Percentiles rank a stretch among this genome's conserved stretches.
These are phyloP conservation scores for Geum urbanum DNA, from an alignment of 306 rosid genomes.

Conservation along the genomic window DNA sequence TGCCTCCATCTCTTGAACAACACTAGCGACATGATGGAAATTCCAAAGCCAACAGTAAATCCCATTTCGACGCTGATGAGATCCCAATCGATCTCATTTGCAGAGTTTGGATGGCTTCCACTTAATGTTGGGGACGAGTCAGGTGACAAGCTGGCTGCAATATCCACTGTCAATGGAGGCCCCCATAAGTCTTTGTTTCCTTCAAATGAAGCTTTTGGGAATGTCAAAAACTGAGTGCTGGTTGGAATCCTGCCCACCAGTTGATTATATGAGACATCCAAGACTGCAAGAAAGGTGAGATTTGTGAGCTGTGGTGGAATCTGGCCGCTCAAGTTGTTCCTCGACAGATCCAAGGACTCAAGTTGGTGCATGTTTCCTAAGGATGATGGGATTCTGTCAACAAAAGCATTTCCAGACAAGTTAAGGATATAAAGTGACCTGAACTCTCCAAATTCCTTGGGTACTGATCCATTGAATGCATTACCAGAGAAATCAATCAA, in stretches of 20 bases:
- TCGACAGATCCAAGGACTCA: conserved; percentile 36
- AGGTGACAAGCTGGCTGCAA: not conserved
- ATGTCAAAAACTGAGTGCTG: conserved; percentile 24
- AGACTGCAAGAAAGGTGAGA: conserved; percentile 18
- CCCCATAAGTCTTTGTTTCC: conserved; percentile 30
- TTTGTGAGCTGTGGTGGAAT: conserved; percentile 20
- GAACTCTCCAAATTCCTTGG: conserved; percentile 19
- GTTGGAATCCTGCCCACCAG: conserved; percentile 22
- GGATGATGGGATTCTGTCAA: conserved; percentile 25
- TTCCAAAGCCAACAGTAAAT: conserved; percentile 16
- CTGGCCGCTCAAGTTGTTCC: conserved; percentile 12
- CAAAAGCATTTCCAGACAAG: conserved; percentile 25
- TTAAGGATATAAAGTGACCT: conserved; percentile 22
- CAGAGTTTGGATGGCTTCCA: not conserved
- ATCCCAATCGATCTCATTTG: conserved; percentile 13
- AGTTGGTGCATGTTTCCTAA: conserved; percentile 9
- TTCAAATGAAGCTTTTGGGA: conserved; percentile 8
- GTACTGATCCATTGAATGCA: conserved; percentile 21
- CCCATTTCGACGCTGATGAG: conserved; percentile 14
- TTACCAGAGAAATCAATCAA: conserved; percentile 39
- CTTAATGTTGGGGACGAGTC: not conserved
- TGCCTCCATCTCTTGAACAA: conserved; percentile 23
- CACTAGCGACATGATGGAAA: not conserved
- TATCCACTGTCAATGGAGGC: not conserved
- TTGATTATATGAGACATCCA: conserved; percentile 29